Evolutionary conservation across 208 protist species (phyloP), one percentile per base, ranked within the genome.

Genomic region (Novymonas esmeraldas): DNA sequence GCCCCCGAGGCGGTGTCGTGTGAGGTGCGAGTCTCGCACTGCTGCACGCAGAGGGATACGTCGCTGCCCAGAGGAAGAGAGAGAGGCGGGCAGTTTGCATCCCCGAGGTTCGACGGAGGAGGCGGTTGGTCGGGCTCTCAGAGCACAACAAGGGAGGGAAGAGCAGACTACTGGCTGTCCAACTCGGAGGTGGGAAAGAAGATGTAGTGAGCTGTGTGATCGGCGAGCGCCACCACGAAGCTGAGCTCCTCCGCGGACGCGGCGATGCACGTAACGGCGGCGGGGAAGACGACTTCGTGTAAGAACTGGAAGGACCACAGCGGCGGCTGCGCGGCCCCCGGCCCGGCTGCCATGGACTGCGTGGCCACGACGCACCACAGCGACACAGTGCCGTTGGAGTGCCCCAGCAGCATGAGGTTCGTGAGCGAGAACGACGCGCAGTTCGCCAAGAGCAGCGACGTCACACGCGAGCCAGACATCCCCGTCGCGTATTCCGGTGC

Each of bases 271-370:
- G 70, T 69, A 20, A 76, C 41, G 14, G 62, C 51, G 26, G 70
- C 70, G 0, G 64, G 62, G 20, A 76, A 76, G 13, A 49, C 62
- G 16, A 76, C 55, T 14, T 59, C 48, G 70, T 70, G 62, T 31
- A 69, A 39, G 31, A 70, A 70, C 24, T 64, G 54, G 24, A 76
- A 76, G 20, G 70, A 65, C 70, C 70, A 76, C 29, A 76, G 55
- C 22, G 70, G 62, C 31, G 55, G 36, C 2, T 60, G 56, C 13
- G 62, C 10, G 33, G 42, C 24, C 36, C 36, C 39, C n/a, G 56
- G 18, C 28, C 49, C 63, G 10, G 20, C 61, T 34, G 56, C 22
- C 55, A 70, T 64, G 13, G 22, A 60, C 38, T 76, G 70, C 22
- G 70, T 64, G 13, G 70, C 61, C 31, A 65, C 48, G 2, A 61